Evolutionary conservation across 371 early-diverging fungal genomes (phyloP).

Genomic region (Dichotomocladium elegans): DNA sequence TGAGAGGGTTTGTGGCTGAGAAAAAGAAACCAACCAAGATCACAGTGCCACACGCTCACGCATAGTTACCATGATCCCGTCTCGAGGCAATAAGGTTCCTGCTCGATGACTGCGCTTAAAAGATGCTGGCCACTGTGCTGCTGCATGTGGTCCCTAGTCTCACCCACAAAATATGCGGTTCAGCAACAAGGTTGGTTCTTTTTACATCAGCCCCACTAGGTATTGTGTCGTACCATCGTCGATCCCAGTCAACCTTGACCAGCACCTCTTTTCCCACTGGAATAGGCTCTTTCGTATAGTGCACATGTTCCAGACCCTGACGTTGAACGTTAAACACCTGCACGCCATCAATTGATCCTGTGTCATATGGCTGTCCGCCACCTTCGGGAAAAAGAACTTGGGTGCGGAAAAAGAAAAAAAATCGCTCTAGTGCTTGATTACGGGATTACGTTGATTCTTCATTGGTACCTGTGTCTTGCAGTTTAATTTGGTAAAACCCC

Average conservation of each 20-base stretch:
- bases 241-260: slow-evolving; percentile 62
- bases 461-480: slow-evolving; percentile 32
- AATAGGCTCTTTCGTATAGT: slow-evolving; percentile 51
- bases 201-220: not conserved
- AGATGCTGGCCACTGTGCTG: slow-evolving; percentile 82
- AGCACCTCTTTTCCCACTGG: slow-evolving; percentile 46
- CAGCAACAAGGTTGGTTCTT: not conserved
- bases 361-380: slow-evolving; percentile 72
- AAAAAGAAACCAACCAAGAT: too few species aligned
- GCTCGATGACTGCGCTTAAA: slow-evolving; percentile 67
- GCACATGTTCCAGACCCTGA: slow-evolving; percentile 59
- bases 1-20: too few species aligned
- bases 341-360: slow-evolving; percentile 56
- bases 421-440: not conserved
- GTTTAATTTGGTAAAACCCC: slow-evolving; percentile 36
- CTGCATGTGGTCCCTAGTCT: slow-evolving; percentile 71
- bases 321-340: slow-evolving; percentile 59
- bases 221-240: slow-evolving; percentile 59
- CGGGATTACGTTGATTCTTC: not conserved
- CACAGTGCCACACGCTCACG: not conserved
- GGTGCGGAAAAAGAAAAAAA: not conserved
- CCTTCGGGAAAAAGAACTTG: slow-evolving; percentile 71
- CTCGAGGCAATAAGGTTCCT: slow-evolving; percentile 45
- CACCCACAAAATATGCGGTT: not conserved
- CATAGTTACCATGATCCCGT: slow-evolving; percentile 64